These are phyloP conservation scores for Brassica rapa DNA, from an alignment of 345 rosid genomes.

Conservation along the genomic window DNA sequence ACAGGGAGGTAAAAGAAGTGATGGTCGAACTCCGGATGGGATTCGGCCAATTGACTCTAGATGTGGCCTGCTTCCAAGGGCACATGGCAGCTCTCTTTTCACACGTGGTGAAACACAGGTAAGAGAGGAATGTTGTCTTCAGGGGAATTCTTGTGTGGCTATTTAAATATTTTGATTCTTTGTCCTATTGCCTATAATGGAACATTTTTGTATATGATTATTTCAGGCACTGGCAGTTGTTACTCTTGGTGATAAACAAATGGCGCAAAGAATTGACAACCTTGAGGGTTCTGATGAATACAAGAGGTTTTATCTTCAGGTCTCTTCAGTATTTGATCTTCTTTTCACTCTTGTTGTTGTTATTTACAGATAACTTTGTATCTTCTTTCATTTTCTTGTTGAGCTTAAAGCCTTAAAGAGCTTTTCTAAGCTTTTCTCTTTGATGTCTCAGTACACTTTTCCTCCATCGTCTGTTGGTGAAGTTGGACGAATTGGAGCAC, in stretches of 20 bases:
- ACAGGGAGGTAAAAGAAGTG: conserved; percentile 96
- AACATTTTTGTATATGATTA: conserved; percentile 18
- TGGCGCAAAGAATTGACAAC: conserved; percentile 95
- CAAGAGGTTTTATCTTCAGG: conserved; percentile 99
- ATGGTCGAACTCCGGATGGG: conserved; percentile 76
- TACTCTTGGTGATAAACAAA: conserved; percentile 94
- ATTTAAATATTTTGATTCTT: conserved; percentile 13
- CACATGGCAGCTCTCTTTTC: conserved; percentile 98
- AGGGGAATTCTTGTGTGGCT: conserved; percentile 8
- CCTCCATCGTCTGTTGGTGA: conserved; percentile 99
- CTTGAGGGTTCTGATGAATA: conserved; percentile 77
- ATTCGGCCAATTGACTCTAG: conserved; percentile 88
- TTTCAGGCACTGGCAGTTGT: conserved; percentile 90
- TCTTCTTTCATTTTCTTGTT: conserved; percentile 2
- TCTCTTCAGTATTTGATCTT: conserved; percentile 39
- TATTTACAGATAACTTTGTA: background rate
- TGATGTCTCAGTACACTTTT: conserved; percentile 71
- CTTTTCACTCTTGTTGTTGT: conserved; percentile 25
- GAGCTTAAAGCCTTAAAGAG: background rate
- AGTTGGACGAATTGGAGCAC: conserved; percentile 97
- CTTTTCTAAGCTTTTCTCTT: conserved; percentile 2
- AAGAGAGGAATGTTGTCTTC: conserved; percentile 13
- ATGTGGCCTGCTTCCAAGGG: conserved; percentile 94
- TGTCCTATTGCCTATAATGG: background rate
- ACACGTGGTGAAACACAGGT: conserved; percentile 99